Evolutionary conservation across 306 rosid genomes (phyloP).

Genomic region (Pyrus betulifolia): DNA sequence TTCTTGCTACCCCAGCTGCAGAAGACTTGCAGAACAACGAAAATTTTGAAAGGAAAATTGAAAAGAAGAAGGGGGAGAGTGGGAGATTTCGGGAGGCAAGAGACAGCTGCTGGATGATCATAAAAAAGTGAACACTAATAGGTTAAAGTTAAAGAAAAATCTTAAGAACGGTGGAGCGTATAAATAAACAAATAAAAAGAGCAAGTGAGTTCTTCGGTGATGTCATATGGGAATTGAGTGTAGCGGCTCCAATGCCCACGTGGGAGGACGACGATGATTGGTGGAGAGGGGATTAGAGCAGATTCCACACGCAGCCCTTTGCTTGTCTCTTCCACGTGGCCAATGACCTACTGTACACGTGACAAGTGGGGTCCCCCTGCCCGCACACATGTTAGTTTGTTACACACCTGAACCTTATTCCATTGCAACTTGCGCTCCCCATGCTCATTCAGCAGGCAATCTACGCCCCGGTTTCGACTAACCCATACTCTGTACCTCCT

Average conservation of each 20-base stretch:
- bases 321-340: conserved; percentile 47
- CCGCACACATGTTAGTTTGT: neutral
- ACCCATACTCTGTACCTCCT: neutral
- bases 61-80: neutral
- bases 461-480: neutral
- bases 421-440: neutral
- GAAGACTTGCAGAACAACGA: neutral
- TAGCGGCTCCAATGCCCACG: conserved; percentile 60
- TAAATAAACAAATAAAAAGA: neutral
- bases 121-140: neutral
- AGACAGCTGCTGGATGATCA: neutral
- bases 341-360: conserved; percentile 34
- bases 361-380: conserved; percentile 39
- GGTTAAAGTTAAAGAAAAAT: conserved; percentile 12
- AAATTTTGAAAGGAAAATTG: neutral
- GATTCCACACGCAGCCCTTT: conserved; percentile 37
- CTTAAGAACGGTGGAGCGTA: neutral
- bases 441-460: neutral
- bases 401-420: neutral
- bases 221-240: conserved; percentile 6
- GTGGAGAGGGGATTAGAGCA: conserved; percentile 70
- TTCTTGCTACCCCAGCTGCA: neutral
- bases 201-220: neutral
- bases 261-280: conserved; percentile 67
- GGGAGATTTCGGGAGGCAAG: neutral